Conservation (phyloP, 192 early-diverging fungal genomes). For the Podochytrium sp. region DNA sequence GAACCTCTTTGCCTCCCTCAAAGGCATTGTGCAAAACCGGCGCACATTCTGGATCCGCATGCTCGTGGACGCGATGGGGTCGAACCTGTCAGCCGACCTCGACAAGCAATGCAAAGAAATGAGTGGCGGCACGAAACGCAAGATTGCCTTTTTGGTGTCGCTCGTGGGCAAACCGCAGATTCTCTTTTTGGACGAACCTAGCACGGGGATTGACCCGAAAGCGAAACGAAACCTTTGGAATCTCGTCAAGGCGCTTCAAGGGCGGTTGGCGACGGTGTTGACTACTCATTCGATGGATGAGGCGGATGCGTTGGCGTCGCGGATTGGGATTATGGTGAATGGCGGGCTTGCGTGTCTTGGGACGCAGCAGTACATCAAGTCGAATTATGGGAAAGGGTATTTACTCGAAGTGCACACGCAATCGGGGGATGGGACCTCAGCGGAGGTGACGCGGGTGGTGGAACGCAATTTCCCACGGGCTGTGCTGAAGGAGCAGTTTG, state of each 20-base stretch:
- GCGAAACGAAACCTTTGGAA: conserved; percentile 37
- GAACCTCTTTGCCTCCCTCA: conserved; percentile 39
- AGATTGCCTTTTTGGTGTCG: conserved; percentile 31
- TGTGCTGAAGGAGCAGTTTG: conserved; percentile 17
- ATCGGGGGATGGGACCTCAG: neutral
- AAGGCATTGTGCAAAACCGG: conserved; percentile 25
- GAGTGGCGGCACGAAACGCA: conserved; percentile 31
- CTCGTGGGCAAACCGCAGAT: conserved; percentile 36
- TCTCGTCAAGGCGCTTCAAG: conserved; percentile 10
- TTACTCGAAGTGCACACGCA: conserved; percentile 9
- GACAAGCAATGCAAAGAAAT: conserved; percentile 27
- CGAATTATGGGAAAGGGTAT: conserved; percentile 19
- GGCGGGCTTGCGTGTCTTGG: conserved; percentile 29
- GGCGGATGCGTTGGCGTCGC: conserved; percentile 36
- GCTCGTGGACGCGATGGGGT: conserved; percentile 17
- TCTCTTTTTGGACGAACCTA: conserved; percentile 29
- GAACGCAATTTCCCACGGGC: conserved; percentile 29
- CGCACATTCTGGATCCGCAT: conserved; percentile 10
- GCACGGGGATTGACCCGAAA: conserved; percentile 36
- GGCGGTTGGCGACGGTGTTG: conserved; percentile 27
- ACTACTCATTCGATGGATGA: conserved; percentile 49
- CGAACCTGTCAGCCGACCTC: neutral
- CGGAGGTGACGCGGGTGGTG: neutral
- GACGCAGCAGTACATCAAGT: conserved; percentile 32
- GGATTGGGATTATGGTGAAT: conserved; percentile 42